phyloP scores from a whole-genome alignment of 1,284 basidiomycete genomes.

The Moesziomyces aphidis region DNA sequence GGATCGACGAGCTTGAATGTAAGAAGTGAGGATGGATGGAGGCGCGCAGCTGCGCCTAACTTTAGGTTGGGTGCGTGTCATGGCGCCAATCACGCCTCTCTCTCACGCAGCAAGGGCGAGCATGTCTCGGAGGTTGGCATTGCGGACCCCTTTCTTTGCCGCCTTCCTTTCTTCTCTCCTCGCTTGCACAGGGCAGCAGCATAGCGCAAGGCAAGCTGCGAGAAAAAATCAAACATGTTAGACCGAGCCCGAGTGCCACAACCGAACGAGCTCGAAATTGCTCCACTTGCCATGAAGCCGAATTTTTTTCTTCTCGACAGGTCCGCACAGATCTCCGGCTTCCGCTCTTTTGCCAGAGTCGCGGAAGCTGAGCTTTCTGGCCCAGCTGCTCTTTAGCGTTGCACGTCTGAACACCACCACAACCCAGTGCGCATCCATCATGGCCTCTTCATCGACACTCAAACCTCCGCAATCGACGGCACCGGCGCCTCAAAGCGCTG shows the following conservation, averaged over 20 bases:
- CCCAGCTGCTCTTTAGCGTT: too few relatives aligned
- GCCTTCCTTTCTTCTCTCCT: constrained; percentile 1
- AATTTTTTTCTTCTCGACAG: constrained; percentile 12
- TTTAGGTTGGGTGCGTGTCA: too few relatives aligned
- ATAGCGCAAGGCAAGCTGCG: background rate
- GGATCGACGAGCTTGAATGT: background rate
- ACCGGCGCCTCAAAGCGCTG: constrained; percentile 16
- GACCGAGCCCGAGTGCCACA: background rate
- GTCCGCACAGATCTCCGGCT: constrained; percentile 12
- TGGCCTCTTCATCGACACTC: constrained; percentile 19
- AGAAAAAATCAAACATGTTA: background rate
- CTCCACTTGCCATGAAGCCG: constrained; percentile 13
- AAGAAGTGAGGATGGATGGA: background rate
- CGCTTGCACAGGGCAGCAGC: constrained; percentile 1
- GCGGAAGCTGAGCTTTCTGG: background rate
- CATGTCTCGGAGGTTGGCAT: too few relatives aligned
- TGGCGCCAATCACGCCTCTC: too few relatives aligned
- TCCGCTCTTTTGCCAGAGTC: constrained; percentile 5
- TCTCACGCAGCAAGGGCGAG: too few relatives aligned
- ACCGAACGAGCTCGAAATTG: constrained; percentile 4
- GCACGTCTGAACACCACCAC: background rate
- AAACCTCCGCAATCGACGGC: constrained; percentile 1
- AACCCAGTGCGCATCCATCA: constrained; percentile 2
- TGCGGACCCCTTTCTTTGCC: background rate
- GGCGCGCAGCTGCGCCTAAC: too few relatives aligned